Evolutionary conservation across 164 flowering plant genomes (phyloP), one percentile per base, ranked within the genome.

Genomic region (Dillenia suffruticosa): DNA sequence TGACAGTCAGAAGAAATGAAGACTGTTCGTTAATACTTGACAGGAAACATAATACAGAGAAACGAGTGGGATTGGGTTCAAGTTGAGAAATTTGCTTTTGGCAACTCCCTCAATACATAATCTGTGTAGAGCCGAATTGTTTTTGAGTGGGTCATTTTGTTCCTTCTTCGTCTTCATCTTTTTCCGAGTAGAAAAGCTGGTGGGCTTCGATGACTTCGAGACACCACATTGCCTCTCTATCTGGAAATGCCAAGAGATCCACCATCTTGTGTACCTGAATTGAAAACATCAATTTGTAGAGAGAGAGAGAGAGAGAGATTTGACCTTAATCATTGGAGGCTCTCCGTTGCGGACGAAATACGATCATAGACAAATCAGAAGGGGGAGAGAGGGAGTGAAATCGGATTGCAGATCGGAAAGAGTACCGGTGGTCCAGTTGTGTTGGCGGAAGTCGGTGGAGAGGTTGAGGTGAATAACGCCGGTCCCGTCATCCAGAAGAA

Each of bases 151-250:
- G 3, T 16, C 51, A 26, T 9, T 26, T 1, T 12, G 16, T 15
- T 70, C 66, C 62, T 66, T 79, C 81, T 56, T 78, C 80, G 59
- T 68, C 58, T 7, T 71, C 67, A 12, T 82, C 74, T 61, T 74
- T 73, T 32, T 32, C 40, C 0, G 6, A 0, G 67, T 94, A 94
- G 72, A 94, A 94, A 63, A 89, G 59, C 58, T 83, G 79, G 76
- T 77, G 76, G 1, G 89, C 95, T 67, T 93, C 97, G 13, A 87
- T 74, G 58, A 93, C 95, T 76, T 93, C 98, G 50, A 93, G 84
- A 68, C 82, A 82, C 98, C 98, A 93, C 97, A 89, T 89, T 9
- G 95, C 84, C 68, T 93, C 98, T 64, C 96, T 76, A 67, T 93
- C 87, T 2, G 98, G 97, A 63, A 63, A 83, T 16, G 77, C 24